Evolutionary conservation across 176 grass and related monocot species (phyloP), one percentile per base, ranked within the genome.

Genomic region (Alopecurus myosuroides): DNA sequence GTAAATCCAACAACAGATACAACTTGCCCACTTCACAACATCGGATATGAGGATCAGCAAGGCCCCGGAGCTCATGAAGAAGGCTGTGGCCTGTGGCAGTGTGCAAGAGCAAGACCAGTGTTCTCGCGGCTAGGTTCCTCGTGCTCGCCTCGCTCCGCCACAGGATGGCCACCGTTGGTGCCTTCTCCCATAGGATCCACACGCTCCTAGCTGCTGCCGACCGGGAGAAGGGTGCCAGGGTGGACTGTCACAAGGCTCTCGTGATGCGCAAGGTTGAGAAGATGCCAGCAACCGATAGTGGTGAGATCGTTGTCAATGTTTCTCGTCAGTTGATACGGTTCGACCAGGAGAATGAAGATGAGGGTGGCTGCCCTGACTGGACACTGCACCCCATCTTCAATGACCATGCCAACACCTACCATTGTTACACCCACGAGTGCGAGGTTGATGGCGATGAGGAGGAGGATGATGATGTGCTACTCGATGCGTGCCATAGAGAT

Each of bases 101-200:
- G 33, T 44, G 95, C 18, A 98, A 81, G 85, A 84, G 81, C 79
- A 98, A 90, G 85, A 81, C 89, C 7, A 68, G 78, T 14, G 76
- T 75, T 9, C 37, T 98, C 7, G 86, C 79, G 62, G 84, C 80
- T 30, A 89, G 86, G 75, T 68, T 94, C 11, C 63, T 88, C 70
- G 7, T 98, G n/a, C 36, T 98, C 9, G 76, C 76, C 12, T 77
- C 92, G 5, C 83, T 94, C 15, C 85, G 61, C 39, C 80, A 89
- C 31, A 87, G 84, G 58, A 81, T 88, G 63, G 30, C 87, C 7
- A 20, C 83, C 28, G 58, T 89, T 30, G 81, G 77, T 3, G 34
- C 81, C 2, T 70, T 94, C 29, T 90, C 90, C 23, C 77, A 81
- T 77, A 89, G 86, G 78, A 98, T 98, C 72, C 91, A 93, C 12